These are phyloP conservation scores for Lipomyces yamanashiensis DNA, from an alignment of 805 yeast genomes.

Conservation along the genomic window DNA sequence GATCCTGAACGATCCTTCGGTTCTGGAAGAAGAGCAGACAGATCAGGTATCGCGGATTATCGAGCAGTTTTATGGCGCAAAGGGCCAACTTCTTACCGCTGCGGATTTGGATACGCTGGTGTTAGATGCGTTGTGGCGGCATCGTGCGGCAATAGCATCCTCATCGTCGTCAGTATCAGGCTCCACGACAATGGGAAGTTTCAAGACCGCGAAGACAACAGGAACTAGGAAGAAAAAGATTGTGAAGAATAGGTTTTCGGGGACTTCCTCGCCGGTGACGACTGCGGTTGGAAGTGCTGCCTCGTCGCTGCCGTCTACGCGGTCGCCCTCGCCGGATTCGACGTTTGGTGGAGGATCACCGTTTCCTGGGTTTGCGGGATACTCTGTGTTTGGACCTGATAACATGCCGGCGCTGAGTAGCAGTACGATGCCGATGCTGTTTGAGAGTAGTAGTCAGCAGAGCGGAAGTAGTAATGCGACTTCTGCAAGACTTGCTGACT, in stretches of 20 bases:
- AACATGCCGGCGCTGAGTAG: neutral
- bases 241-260: neutral
- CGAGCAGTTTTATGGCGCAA: slow-evolving; percentile 14
- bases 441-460: neutral
- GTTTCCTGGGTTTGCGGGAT: neutral
- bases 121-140: slow-evolving; percentile 28
- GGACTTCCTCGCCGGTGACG: neutral
- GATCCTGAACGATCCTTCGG: slow-evolving; percentile 30
- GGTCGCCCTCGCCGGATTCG: slow-evolving; percentile 28
- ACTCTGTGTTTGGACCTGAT: neutral
- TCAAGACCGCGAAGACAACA: neutral
- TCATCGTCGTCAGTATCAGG: neutral
- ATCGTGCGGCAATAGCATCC: slow-evolving; percentile 13
- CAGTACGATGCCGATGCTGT: neutral
- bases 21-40: slow-evolving; percentile 31
- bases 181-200: neutral
- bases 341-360: neutral
- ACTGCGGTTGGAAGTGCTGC: neutral
- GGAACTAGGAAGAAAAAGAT: slow-evolving; percentile 17
- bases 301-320: slow-evolving; percentile 23
- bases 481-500: neutral
- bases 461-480: neutral
- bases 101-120: slow-evolving; percentile 30
- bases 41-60: slow-evolving; percentile 26
- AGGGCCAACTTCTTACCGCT: slow-evolving; percentile 24